Evolutionary conservation across 2,329 filamentous ascomycete genomes (phyloP).

Genomic region (Dactylellina haptotyla): DNA sequence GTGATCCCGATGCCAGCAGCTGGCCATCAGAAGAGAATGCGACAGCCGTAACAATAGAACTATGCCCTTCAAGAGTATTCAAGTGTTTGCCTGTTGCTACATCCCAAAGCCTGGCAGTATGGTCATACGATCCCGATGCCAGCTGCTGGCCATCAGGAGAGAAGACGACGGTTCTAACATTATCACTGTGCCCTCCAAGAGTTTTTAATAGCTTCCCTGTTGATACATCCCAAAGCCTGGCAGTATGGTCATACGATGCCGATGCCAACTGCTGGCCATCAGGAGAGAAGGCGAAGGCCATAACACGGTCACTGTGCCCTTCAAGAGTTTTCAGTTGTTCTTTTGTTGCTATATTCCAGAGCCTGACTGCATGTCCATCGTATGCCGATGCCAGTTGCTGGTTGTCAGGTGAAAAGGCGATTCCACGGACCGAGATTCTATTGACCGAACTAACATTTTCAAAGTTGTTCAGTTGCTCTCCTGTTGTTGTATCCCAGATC

Average conservation of each 20-base stretch:
- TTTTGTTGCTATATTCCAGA: conserved; percentile 5
- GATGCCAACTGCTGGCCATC: conserved; percentile 18
- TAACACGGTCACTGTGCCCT: conserved; percentile 27
- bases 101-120: conserved; percentile 12
- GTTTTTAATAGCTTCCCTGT: neutral
- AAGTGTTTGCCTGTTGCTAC: neutral
- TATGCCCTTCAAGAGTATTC: conserved; percentile 27
- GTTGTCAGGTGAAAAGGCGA: conserved; percentile 8
- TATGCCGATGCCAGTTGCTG: neutral
- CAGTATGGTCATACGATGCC: neutral
- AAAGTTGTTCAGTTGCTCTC: neutral
- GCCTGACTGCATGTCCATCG: neutral
- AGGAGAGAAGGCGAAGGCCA: neutral
- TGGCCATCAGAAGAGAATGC: neutral
- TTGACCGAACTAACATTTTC: too few relatives aligned
- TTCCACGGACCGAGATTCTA: too few relatives aligned
- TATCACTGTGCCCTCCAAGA: conserved; percentile 26
- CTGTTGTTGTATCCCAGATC: conserved; percentile 56
- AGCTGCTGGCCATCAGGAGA: neutral
- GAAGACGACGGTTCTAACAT: neutral
- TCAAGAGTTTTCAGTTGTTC: neutral
- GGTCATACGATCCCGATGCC: conserved; percentile 13
- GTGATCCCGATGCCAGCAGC: conserved; percentile 13
- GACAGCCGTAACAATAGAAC: neutral
- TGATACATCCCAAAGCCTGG: conserved; percentile 7